A percentile compares a stretch with the other conserved stretches of the same genome.
phyloP scores from a whole-genome alignment of 2,329 filamentous ascomycete species.

The Corinectria fuckeliana region DNA sequence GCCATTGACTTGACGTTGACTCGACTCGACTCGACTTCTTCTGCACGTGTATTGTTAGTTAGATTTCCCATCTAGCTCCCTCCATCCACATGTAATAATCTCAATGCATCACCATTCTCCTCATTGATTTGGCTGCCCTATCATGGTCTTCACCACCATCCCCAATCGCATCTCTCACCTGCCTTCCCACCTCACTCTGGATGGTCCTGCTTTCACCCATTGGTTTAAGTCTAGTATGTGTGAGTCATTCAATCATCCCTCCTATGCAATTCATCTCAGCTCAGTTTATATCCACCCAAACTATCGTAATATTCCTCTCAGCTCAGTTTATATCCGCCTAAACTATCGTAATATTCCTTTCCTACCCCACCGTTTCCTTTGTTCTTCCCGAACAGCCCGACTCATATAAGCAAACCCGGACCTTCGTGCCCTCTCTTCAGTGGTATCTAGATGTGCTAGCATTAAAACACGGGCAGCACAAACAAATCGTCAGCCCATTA shows the following conservation, averaged over 20 bases:
- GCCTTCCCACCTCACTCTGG: neutral
- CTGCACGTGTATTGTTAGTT: neutral
- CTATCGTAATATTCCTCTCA: neutral
- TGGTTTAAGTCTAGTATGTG: neutral
- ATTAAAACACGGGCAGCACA: neutral
- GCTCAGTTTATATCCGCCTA: neutral
- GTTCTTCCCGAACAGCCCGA: neutral
- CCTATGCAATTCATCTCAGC: neutral
- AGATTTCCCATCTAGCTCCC: neutral
- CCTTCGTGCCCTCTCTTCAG: neutral
- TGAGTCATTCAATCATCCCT: conserved; percentile 7
- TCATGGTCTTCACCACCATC: neutral
- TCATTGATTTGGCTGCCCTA: conserved; percentile 3
- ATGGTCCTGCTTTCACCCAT: conserved; percentile 8
- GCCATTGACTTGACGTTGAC: neutral
- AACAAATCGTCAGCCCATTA: conserved; percentile 2
- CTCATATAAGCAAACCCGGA: neutral
- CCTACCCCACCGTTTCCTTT: neutral
- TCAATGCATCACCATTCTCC: neutral
- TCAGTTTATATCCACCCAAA: neutral
- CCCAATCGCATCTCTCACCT: neutral
- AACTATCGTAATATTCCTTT: neutral
- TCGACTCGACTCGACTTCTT: neutral
- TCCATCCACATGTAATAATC: conserved; percentile 11
- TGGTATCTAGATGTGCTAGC: conserved; percentile 1